Evolutionary conservation across 148 eudicot species (phyloP).

Genomic region (Cornus controversa): DNA sequence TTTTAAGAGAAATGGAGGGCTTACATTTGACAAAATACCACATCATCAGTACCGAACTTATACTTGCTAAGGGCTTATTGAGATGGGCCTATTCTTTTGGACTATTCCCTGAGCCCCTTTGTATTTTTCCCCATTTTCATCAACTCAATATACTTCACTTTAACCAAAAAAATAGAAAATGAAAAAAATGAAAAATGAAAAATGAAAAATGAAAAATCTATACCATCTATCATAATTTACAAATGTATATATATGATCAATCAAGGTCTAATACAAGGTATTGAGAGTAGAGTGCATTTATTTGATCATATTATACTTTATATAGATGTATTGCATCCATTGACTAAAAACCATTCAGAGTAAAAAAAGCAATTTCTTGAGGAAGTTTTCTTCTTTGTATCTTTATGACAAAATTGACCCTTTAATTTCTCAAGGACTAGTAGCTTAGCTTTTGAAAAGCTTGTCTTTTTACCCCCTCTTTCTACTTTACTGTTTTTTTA

Average conservation of each 20-base stretch:
- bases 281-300: background rate
- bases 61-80: no score
- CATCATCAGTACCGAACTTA: no score
- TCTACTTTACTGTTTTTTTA: slow-evolving; percentile 21
- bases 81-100: no score
- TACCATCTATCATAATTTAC: background rate
- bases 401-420: slow-evolving; percentile 31
- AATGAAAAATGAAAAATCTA: no score
- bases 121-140: background rate
- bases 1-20: no score
- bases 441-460: slow-evolving; percentile 46
- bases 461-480: slow-evolving; percentile 23
- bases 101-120: no score
- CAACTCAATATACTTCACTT: no score
- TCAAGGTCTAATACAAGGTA: slow-evolving; percentile 15
- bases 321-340: background rate
- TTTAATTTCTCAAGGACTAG: slow-evolving; percentile 21
- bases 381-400: slow-evolving; percentile 15
- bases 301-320: background rate
- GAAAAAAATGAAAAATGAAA: no score
- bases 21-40: no score
- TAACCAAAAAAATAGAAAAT: no score
- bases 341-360: no score
- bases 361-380: slow-evolving; percentile 1
- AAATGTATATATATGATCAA: background rate